Evolutionary conservation across 352 stramenopile genomes (phyloP).

Genomic region (Globisporangium orthogonon): DNA sequence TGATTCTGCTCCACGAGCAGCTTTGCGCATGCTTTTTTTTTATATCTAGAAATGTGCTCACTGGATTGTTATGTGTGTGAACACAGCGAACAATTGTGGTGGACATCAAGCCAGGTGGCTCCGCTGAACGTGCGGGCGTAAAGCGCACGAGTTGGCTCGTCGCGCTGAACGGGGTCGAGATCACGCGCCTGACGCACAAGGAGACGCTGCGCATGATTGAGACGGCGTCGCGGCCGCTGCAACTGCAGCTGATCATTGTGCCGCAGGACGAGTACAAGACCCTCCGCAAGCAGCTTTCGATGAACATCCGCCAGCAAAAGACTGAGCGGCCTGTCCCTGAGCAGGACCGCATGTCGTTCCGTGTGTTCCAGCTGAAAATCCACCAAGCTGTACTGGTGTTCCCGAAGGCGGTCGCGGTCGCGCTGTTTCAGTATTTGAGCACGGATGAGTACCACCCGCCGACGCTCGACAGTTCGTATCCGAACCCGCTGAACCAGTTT

Average conservation of each 20-base stretch:
- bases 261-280: conserved; percentile 68
- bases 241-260: conserved; percentile 68
- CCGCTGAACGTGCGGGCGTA: conserved; percentile 67
- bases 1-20: neutral
- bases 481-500: conserved; percentile 48
- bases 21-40: neutral
- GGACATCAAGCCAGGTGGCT: conserved; percentile 78
- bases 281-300: conserved; percentile 66
- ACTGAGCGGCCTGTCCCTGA: conserved; percentile 75
- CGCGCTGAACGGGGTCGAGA: conserved; percentile 59
- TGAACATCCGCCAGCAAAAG: conserved; percentile 84
- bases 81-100: conserved; percentile 75
- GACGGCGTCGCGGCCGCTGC: conserved; percentile 55
- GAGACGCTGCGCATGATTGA: conserved; percentile 84
- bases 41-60: neutral
- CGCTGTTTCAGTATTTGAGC: conserved; percentile 74
- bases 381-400: conserved; percentile 74
- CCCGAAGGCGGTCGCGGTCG: conserved; percentile 51
- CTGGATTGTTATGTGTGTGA: neutral
- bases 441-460: conserved; percentile 56
- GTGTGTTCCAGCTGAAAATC: conserved; percentile 82
- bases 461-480: conserved; percentile 36
- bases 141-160: conserved; percentile 83
- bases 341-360: conserved; percentile 83
- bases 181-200: conserved; percentile 82